Conservation (phyloP, 768 basidiomycete species). For the Hypholoma fasciculare region DNA sequence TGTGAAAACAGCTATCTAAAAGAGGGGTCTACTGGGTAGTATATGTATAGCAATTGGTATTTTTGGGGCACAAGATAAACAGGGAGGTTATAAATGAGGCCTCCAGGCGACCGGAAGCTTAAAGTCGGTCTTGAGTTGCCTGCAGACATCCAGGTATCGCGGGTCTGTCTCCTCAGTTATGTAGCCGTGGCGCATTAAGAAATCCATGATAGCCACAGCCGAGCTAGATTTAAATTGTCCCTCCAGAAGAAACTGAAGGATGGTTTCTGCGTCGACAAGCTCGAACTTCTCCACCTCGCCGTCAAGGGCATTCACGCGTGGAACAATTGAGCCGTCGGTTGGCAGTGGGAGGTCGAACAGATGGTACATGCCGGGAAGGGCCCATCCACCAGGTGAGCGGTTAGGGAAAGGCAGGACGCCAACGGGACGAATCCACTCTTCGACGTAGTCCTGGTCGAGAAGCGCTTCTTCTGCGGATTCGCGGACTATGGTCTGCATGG, state of each 20-base stretch:
- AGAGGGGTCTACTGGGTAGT: background rate
- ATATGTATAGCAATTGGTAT: background rate
- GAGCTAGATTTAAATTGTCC: slow-evolving; percentile 43
- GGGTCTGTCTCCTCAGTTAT: slow-evolving; percentile 31
- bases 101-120: slow-evolving; percentile 27
- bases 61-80: background rate
- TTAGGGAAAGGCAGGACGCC: slow-evolving; percentile 41
- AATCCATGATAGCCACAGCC: slow-evolving; percentile 42
- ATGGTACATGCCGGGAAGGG: slow-evolving; percentile 46
- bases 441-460: slow-evolving; percentile 36
- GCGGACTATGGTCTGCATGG: slow-evolving; percentile 35
- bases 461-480: slow-evolving; percentile 46
- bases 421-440: slow-evolving; percentile 26
- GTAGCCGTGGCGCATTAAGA: slow-evolving; percentile 38
- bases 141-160: slow-evolving; percentile 30
- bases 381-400: slow-evolving; percentile 41
- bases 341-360: slow-evolving; percentile 44
- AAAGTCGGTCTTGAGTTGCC: slow-evolving; percentile 25
- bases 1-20: background rate
- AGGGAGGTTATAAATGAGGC: slow-evolving; percentile 4
- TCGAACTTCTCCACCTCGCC: slow-evolving; percentile 44
- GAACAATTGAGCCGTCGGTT: slow-evolving; percentile 28
- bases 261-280: slow-evolving; percentile 32
- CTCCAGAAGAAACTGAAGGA: slow-evolving; percentile 31
- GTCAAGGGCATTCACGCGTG: slow-evolving; percentile 35